Percentiles rank a stretch among this genome's conserved stretches.
Evolutionary conservation across 192 early-diverging fungal genomes (phyloP).

Genomic region (Entomortierella parvispora): DNA sequence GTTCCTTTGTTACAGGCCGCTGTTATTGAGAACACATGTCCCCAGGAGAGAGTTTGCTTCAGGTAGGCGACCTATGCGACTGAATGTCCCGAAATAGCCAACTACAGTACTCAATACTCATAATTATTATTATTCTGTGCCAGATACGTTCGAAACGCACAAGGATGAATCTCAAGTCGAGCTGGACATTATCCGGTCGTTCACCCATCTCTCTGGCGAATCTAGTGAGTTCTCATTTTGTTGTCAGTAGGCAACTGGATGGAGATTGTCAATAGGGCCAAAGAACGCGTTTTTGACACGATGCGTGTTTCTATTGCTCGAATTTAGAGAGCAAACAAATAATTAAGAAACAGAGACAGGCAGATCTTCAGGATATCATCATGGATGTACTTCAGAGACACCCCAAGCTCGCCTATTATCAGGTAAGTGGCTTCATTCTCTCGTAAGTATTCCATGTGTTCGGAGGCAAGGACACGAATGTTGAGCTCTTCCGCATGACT

Average conservation of each 20-base stretch:
- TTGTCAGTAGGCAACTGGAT: no score
- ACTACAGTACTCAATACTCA: no score
- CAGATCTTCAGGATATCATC: constrained; percentile 59
- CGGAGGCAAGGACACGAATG: no score
- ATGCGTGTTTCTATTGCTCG: neutral
- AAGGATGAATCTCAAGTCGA: constrained; percentile 61
- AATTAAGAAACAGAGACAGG: constrained; percentile 55
- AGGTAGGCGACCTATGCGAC: neutral
- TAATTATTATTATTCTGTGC: neutral
- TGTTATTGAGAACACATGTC: constrained; percentile 51
- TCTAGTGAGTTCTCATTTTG: constrained; percentile 25
- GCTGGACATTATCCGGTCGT: constrained; percentile 60
- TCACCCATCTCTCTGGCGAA: constrained; percentile 51
- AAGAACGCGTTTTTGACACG: no score
- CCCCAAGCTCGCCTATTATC: constrained; percentile 63
- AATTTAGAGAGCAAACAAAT: constrained; percentile 21
- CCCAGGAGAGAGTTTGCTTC: constrained; percentile 1
- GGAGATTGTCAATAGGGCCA: no score
- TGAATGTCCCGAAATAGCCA: neutral
- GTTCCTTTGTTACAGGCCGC: constrained; percentile 44
- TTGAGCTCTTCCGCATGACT: neutral
- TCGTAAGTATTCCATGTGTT: no score
- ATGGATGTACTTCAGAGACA: constrained; percentile 57
- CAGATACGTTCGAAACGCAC: constrained; percentile 26
- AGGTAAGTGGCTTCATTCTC: constrained; percentile 34